Percentiles rank a stretch among this genome's conserved stretches.
phyloP scores from a whole-genome alignment of 306 rosid species.

The Parietaria judaica region DNA sequence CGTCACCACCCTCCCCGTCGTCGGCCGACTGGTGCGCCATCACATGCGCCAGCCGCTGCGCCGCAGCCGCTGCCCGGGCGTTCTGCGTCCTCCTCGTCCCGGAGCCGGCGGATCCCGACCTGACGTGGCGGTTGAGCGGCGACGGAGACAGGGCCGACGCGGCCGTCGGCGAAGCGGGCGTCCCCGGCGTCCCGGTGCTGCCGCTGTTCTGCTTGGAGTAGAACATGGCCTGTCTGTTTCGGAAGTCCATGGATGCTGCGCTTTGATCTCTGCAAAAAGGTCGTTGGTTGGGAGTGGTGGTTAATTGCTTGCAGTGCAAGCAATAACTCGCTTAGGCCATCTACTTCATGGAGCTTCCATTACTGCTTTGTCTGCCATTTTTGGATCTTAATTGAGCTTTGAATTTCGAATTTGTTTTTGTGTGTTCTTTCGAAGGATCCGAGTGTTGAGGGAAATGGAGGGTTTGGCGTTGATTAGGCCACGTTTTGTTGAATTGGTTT shows the following conservation, averaged over 20 bases:
- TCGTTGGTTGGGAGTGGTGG: no score
- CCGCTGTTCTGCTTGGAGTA: constrained; percentile 56
- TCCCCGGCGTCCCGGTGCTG: constrained; percentile 40
- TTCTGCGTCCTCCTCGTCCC: constrained; percentile 54
- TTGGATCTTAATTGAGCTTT: constrained; percentile 2
- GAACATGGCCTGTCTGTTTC: constrained; percentile 21
- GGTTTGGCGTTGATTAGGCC: constrained; percentile 31
- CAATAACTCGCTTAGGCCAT: neutral
- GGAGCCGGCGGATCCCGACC: constrained; percentile 40
- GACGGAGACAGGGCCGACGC: constrained; percentile 5
- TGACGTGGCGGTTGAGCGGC: constrained; percentile 41
- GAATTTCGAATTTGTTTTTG: neutral
- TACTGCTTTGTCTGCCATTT: neutral
- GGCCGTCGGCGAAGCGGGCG: constrained; percentile 39
- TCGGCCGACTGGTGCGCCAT: constrained; percentile 56
- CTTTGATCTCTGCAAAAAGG: neutral
- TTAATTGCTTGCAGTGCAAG: constrained; percentile 3
- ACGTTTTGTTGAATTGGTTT: constrained; percentile 33
- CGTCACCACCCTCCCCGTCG: constrained; percentile 47
- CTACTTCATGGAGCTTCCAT: neutral
- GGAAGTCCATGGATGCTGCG: neutral
- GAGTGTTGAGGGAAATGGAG: constrained; percentile 21
- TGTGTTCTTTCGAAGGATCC: constrained; percentile 21
- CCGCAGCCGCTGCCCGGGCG: constrained; percentile 93
- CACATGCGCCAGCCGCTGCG: constrained; percentile 94